Conservation (phyloP, 2,329 filamentous ascomycete species). For the Pseudogymnoascus sp. region DNA sequence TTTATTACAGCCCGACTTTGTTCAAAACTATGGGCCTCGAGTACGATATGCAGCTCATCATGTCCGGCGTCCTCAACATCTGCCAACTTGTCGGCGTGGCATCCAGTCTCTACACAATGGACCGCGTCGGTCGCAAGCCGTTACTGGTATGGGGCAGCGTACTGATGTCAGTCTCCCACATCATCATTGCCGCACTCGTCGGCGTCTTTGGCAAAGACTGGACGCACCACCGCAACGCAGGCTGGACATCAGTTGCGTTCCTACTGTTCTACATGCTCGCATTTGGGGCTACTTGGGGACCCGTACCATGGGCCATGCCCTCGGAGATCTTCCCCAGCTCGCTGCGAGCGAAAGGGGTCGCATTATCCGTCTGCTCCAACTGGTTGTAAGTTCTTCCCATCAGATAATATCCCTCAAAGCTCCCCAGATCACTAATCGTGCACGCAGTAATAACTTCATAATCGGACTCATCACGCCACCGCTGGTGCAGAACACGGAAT, state of each 20-base stretch:
- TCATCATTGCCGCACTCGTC: slow-evolving; percentile 48
- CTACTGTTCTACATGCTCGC: slow-evolving; percentile 55
- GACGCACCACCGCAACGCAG: slow-evolving; percentile 42
- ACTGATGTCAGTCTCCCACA: slow-evolving; percentile 40
- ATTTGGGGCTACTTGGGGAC: slow-evolving; percentile 39
- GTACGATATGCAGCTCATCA: slow-evolving; percentile 41
- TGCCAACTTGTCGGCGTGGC: slow-evolving; percentile 40
- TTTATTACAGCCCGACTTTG: slow-evolving; percentile 55
- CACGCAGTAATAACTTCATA: slow-evolving; percentile 34
- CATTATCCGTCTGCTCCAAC: slow-evolving; percentile 55
- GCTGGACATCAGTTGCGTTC: slow-evolving; percentile 50
- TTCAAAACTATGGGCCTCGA: slow-evolving; percentile 45
- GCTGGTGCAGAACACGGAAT: slow-evolving; percentile 52
- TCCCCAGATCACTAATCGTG: neutral
- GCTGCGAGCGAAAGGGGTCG: slow-evolving; percentile 58
- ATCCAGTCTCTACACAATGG: slow-evolving; percentile 43
- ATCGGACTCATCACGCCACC: slow-evolving; percentile 58
- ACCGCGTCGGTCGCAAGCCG: slow-evolving; percentile 39
- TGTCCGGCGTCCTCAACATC: slow-evolving; percentile 49
- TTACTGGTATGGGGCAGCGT: slow-evolving; percentile 40
- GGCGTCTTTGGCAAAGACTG: slow-evolving; percentile 46
- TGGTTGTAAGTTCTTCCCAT: slow-evolving; percentile 40
- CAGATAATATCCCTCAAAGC: neutral
- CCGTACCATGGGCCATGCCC: slow-evolving; percentile 34
- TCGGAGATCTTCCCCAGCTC: slow-evolving; percentile 59